Base-by-base conservation (phyloP, 1,284 basidiomycete species). In the Leccinum subrobustum region DNA sequence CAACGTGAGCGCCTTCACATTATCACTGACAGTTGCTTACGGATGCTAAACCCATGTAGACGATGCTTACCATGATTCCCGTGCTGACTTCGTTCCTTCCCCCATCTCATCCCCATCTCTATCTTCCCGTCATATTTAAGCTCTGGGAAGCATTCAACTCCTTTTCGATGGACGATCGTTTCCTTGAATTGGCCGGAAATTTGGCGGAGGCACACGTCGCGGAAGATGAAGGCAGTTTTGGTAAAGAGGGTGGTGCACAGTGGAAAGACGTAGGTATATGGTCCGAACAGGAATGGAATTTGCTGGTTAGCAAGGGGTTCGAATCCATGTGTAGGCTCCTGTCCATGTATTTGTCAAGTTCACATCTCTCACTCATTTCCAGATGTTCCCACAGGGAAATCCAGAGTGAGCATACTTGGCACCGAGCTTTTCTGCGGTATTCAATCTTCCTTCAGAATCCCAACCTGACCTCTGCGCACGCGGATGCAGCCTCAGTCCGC, bases 201-300 rank as follows among this genome's bases (percentile, higher is more conserved):
- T 77, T 96, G 12, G 81, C 92, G 0, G 87, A 92, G 69, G 87
- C 91, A 69, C 91, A 95, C 70, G 81, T 93, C 48, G 85, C 87
- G 47, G 88, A 89, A 9, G 75, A 78, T 31, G 71, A 74, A 48
- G 83, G 85, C 23, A 78, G 78, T 58, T 80, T 79, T 14, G 84
- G 82, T 14, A 75, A 76, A 60, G 81, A 85, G 65, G 82, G 82
- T 56, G 80, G 81, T 37, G 81, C 83, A 4, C 73, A 77, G 59
- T 90, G 89, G 84, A 88, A 86, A 70, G 90, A 94, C 64, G 83
- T 95, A 20, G 94, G 93, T 23, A 93, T 99, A 62, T 97, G 95
- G 83, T 91, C 86, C 6, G 85, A 94, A 61, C 78, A 85, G 42
- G 89, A 99, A 74, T 99, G 94, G 86, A 86, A 88, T 60, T 80